Evolutionary conservation across 805 yeast genomes (phyloP), one percentile per base, ranked within the genome.

Genomic region (Yamadazyma endophytica): DNA sequence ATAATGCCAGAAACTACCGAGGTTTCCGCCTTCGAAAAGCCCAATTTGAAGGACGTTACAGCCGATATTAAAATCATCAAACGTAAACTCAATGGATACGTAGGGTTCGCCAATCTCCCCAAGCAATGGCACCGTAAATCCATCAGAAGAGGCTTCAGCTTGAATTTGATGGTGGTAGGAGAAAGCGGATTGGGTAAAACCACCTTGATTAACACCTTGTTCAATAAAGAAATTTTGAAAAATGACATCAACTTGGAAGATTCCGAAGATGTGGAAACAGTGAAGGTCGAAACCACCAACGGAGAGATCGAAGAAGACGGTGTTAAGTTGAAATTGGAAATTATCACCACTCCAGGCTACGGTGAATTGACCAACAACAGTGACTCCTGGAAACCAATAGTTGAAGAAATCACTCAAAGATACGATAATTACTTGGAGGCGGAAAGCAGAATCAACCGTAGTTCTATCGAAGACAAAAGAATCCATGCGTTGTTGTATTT

Each of bases 61-160:
- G 59, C 44, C 35, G 75, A 70, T 22, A 61, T 75, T 39, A 81
- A 82, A 47, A 68, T 87, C 40, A 75, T 86, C 49, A 79, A 82
- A 47, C 80, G 95, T 48, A 87, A 87, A 55, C 76, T 90, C 47
- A 84, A 81, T 46, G 90, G 95, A 3, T 89, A 83, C 55, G 98
- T 92, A 35, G 98, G 98, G 5, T 92, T 92, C 64, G 95, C 97
- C 45, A 92, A 89, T 63, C 72, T 92, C 52, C 98, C 98, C 37
- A 92, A 89, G 55, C 98, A 92, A 68, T 92, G 97, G 96, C 97
- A 92, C 65, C 79, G 96, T 63, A 87, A 84, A 61, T 82, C 95
- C 2, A 77, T 87, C 40, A 81, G 83, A 59, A 75, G 85, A 52
- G 98, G 98, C 9, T 92, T 92, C 70, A 75, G 70, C 48, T 75